Conservation (phyloP, 345 rosid genomes). For the Salix arbutifolia region DNA sequence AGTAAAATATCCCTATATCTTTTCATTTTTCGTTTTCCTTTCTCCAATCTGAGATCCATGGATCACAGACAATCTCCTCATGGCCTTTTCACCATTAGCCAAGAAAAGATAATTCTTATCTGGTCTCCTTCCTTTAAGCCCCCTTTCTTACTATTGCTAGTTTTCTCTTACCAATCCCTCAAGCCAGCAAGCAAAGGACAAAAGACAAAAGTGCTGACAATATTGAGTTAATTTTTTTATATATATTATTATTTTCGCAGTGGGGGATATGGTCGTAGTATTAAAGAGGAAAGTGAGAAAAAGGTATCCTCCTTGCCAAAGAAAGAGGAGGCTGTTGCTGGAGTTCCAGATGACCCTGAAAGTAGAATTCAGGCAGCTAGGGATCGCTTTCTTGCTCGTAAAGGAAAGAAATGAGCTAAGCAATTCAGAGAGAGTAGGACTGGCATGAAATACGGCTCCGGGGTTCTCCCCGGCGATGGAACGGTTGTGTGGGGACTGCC, state of each 20-base stretch:
- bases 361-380: slow-evolving; percentile 79
- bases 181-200: too few relatives aligned
- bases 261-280: slow-evolving; percentile 46
- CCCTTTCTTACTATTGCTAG: too few relatives aligned
- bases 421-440: not conserved
- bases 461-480: not conserved
- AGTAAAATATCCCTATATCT: too few relatives aligned
- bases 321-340: slow-evolving; percentile 21
- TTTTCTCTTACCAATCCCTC: too few relatives aligned
- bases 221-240: not conserved
- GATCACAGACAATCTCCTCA: slow-evolving; percentile 1
- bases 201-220: too few relatives aligned
- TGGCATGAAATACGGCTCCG: not conserved
- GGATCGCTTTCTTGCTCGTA: slow-evolving; percentile 87
- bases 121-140: too few relatives aligned
- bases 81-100: not conserved
- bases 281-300: slow-evolving; percentile 32
- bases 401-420: slow-evolving; percentile 44
- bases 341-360: slow-evolving; percentile 35
- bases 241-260: slow-evolving; percentile 20
- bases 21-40: too few relatives aligned
- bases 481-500: not conserved
- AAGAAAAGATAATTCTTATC: too few relatives aligned
- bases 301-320: slow-evolving; percentile 27
- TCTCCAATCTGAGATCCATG: slow-evolving; percentile 11